Evolutionary conservation across 139 green algal genomes (phyloP).

Genomic region (Trebouxia sp.): DNA sequence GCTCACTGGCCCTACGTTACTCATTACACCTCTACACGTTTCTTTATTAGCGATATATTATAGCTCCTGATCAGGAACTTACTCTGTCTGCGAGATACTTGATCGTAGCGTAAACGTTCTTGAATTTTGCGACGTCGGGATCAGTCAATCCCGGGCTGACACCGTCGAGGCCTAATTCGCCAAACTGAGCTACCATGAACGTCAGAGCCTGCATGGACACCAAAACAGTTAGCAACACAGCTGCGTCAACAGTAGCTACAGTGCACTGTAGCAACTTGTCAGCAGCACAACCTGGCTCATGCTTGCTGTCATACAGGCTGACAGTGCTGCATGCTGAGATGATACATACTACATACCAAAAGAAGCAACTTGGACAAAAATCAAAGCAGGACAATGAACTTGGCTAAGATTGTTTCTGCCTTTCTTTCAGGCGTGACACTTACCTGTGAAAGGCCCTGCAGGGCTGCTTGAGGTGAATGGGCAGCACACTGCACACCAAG

Average conservation of each 20-base stretch:
- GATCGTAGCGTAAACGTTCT: constrained; percentile 22
- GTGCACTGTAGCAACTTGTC: background rate
- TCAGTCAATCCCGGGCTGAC: background rate
- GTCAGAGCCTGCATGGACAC: background rate
- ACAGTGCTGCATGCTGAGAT: no score
- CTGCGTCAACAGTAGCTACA: background rate
- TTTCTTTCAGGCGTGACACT: background rate
- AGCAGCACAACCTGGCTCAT: no score
- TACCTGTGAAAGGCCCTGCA: constrained; percentile 9
- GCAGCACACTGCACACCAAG: constrained; percentile 10
- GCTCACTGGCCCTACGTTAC: no score
- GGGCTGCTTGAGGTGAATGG: background rate
- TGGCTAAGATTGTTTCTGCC: background rate
- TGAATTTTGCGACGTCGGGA: constrained; percentile 12
- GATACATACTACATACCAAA: no score
- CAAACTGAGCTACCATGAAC: background rate
- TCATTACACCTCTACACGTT: no score
- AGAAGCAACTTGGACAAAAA: background rate
- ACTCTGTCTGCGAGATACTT: background rate
- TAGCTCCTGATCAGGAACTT: no score
- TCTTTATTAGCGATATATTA: no score
- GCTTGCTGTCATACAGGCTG: no score
- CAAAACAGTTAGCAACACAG: background rate
- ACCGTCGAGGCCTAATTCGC: background rate
- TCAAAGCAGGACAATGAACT: background rate